A percentile compares a stretch with the other conserved stretches of the same genome.
These are phyloP conservation scores for Taphrina sp. DNA, from an alignment of 1,139 yeast species.

Conservation along the genomic window DNA sequence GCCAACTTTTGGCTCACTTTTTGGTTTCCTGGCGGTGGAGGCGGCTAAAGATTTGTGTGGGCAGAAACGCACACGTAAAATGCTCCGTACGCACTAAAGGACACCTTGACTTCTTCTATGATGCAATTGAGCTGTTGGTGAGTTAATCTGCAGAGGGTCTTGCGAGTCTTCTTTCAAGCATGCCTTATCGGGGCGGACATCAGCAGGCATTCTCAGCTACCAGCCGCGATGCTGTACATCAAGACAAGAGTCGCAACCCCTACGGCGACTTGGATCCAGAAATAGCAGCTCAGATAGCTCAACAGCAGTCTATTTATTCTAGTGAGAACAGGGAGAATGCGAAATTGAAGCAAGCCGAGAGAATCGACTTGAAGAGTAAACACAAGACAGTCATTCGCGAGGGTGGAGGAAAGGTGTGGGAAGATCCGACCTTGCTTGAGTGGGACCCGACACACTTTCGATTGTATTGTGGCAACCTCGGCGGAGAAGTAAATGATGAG, in stretches of 20 bases:
- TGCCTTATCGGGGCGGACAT: conserved; percentile 8
- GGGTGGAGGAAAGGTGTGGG: conserved; percentile 54
- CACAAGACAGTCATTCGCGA: conserved; percentile 48
- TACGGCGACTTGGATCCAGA: conserved; percentile 12
- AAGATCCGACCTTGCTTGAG: conserved; percentile 51
- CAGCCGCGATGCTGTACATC: neutral
- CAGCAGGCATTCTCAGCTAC: conserved; percentile 2
- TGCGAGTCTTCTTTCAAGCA: no score
- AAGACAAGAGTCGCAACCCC: neutral
- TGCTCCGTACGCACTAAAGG: no score
- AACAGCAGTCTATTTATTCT: conserved; percentile 41
- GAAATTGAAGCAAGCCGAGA: conserved; percentile 22
- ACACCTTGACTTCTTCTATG: no score
- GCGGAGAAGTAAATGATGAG: conserved; percentile 64
- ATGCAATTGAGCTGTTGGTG: no score
- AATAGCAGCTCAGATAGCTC: conserved; percentile 40
- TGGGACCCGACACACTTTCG: conserved; percentile 72
- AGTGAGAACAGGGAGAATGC: conserved; percentile 35
- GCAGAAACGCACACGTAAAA: no score
- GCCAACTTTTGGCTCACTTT: no score
- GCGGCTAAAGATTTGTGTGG: no score
- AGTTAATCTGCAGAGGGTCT: no score
- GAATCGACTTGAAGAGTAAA: conserved; percentile 34
- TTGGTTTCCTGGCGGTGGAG: no score
- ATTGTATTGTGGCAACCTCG: conserved; percentile 71